Percentiles rank a stretch among this genome's conserved stretches.
Evolutionary conservation across 257 asterid genomes (phyloP).

Genomic region (Hygrophila difformis): DNA sequence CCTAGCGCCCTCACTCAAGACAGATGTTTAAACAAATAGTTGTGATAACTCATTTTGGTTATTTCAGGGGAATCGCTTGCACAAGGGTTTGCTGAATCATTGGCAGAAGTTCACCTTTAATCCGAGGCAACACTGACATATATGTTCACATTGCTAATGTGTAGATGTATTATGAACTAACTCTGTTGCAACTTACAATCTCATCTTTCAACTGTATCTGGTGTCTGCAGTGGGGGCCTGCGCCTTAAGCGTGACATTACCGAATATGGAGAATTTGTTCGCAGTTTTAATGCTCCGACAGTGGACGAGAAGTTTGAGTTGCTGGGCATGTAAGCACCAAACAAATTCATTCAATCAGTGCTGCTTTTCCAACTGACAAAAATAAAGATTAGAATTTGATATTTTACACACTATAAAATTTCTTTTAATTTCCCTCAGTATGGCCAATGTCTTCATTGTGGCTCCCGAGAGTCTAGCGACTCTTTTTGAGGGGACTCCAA

Average conservation of each 20-base stretch:
- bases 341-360: constrained; percentile 6
- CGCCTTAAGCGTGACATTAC: constrained; percentile 98
- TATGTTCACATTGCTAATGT: constrained; percentile 1
- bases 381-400: neutral
- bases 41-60: no score
- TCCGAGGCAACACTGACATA: constrained; percentile 58
- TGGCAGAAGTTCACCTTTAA: constrained; percentile 97
- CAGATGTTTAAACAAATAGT: no score
- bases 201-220: constrained; percentile 6
- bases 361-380: constrained; percentile 1
- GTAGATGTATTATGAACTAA: neutral
- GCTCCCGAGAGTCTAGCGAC: constrained; percentile 95
- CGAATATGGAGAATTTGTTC: constrained; percentile 93
- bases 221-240: constrained; percentile 74
- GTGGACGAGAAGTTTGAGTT: constrained; percentile 95
- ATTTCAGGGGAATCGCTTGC: constrained; percentile 83
- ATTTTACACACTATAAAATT: no score
- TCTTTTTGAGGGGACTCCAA: constrained; percentile 96
- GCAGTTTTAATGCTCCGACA: constrained; percentile 93
- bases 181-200: neutral
- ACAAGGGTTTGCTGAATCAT: constrained; percentile 82
- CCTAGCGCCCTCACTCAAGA: no score
- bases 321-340: constrained; percentile 78
- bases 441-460: constrained; percentile 69
- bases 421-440: constrained; percentile 46